A percentile compares a stretch with the other conserved stretches of the same genome.
These are phyloP conservation scores for Drosera capensis DNA, from an alignment of 148 eudicot genomes.

Conservation along the genomic window DNA sequence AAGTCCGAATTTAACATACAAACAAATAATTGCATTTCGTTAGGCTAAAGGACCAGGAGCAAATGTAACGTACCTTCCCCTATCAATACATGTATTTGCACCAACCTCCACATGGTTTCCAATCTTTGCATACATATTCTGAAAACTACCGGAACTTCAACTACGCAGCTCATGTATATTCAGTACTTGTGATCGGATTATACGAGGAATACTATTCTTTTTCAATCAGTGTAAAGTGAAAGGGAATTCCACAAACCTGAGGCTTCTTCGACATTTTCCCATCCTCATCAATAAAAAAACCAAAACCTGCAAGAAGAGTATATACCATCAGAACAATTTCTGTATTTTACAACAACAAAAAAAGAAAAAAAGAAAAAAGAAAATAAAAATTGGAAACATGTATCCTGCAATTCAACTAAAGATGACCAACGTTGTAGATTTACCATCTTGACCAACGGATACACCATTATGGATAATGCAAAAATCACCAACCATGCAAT, in stretches of 20 bases:
- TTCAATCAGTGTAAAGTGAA: conserved; percentile 1
- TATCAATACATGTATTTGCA: conserved; percentile 86
- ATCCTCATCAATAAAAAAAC: conserved; percentile 58
- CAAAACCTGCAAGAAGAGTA: conserved; percentile 51
- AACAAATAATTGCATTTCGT: not conserved
- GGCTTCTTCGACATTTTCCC: conserved; percentile 81
- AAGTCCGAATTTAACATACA: not conserved
- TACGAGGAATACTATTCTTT: not conserved
- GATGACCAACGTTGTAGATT: not conserved
- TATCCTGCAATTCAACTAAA: not conserved
- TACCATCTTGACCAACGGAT: conserved; percentile 95
- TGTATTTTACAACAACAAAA: too few relatives aligned
- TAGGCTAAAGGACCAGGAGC: too few relatives aligned
- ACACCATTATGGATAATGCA: conserved; percentile 80
- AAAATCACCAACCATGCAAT: conserved; percentile 67
- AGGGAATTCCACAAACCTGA: conserved; percentile 36
- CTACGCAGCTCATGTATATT: not conserved
- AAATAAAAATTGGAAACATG: not conserved
- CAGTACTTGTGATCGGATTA: not conserved
- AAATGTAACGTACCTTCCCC: conserved; percentile 60
- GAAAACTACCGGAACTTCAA: conserved; percentile 3
- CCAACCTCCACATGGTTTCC: conserved; percentile 90
- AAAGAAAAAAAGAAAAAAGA: not conserved
- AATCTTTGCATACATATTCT: conserved; percentile 51
- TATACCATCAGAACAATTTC: not conserved